phyloP scores from a whole-genome alignment of 2,329 filamentous ascomycete species.

The Simplicillium sp. region DNA sequence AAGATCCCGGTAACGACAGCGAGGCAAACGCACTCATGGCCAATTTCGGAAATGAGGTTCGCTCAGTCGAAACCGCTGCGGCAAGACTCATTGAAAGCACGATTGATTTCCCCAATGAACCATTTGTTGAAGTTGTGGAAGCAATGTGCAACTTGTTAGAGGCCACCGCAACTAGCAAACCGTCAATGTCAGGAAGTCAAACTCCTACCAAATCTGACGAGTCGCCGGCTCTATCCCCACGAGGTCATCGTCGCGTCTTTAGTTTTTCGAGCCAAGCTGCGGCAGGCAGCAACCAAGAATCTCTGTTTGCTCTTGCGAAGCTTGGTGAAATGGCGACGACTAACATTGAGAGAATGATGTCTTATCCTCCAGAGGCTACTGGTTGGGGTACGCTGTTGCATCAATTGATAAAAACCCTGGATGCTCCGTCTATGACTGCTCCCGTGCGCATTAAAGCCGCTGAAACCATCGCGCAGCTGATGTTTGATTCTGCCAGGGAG shows the following conservation, averaged over 20 bases:
- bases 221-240: slow-evolving; percentile 12
- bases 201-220: slow-evolving; percentile 11
- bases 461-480: slow-evolving; percentile 51
- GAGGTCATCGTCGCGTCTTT: slow-evolving; percentile 33
- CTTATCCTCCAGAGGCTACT: slow-evolving; percentile 54
- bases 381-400: slow-evolving; percentile 65
- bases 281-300: slow-evolving; percentile 47
- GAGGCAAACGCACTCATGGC: slow-evolving; percentile 42
- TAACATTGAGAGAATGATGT: slow-evolving; percentile 66
- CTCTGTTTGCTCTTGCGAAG: slow-evolving; percentile 62
- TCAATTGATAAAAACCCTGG: slow-evolving; percentile 42
- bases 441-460: slow-evolving; percentile 51
- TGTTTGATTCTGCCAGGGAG: slow-evolving; percentile 47
- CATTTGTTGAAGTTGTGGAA: slow-evolving; percentile 68
- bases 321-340: slow-evolving; percentile 63
- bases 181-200: slow-evolving; percentile 6
- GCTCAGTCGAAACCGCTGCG: slow-evolving; percentile 81
- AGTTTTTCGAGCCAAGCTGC: slow-evolving; percentile 36
- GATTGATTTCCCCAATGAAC: slow-evolving; percentile 73
- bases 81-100: slow-evolving; percentile 86
- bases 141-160: slow-evolving; percentile 66
- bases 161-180: neutral
- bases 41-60: slow-evolving; percentile 72
- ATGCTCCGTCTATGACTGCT: slow-evolving; percentile 34
- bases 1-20: slow-evolving; percentile 39